Conservation (phyloP, 1,284 basidiomycete species). For the Meripilus lineatus region DNA sequence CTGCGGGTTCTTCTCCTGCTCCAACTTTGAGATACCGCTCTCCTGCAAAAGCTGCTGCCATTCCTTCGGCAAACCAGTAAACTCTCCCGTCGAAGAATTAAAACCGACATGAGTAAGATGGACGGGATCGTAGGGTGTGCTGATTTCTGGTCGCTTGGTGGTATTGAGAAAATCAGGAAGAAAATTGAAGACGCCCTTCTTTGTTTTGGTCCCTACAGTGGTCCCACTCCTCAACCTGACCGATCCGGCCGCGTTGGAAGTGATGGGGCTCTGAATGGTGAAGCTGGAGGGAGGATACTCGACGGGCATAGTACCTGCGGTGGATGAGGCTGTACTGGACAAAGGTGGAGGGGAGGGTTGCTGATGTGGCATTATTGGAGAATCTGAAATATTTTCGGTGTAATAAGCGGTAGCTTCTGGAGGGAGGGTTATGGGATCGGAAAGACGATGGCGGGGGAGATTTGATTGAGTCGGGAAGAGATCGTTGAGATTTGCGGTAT, state of each 20-base stretch:
- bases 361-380: slow-evolving; percentile 19
- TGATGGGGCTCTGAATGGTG: slow-evolving; percentile 11
- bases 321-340: slow-evolving; percentile 14
- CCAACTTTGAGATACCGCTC: slow-evolving; percentile 89
- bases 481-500: slow-evolving; percentile 74
- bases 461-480: slow-evolving; percentile 42
- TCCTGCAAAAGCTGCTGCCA: slow-evolving; percentile 99
- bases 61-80: slow-evolving; percentile 95
- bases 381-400: slow-evolving; percentile 5
- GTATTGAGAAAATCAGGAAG: slow-evolving; percentile 72
- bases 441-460: slow-evolving; percentile 45
- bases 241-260: slow-evolving; percentile 27
- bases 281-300: slow-evolving; percentile 1
- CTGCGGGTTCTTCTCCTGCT: slow-evolving; percentile 98
- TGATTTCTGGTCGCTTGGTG: slow-evolving; percentile 86
- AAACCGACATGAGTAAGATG: slow-evolving; percentile 99
- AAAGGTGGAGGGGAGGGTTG: slow-evolving; percentile 31
- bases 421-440: slow-evolving; percentile 37
- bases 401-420: slow-evolving; percentile 28
- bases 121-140: slow-evolving; percentile 98
- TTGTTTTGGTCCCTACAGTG: slow-evolving; percentile 53
- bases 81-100: slow-evolving; percentile 98
- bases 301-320: slow-evolving; percentile 23
- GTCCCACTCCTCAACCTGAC: slow-evolving; percentile 62
- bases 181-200: slow-evolving; percentile 73